Base-by-base conservation (phyloP, 2,329 filamentous ascomycete genomes). In the Fulvia fulva region DNA sequence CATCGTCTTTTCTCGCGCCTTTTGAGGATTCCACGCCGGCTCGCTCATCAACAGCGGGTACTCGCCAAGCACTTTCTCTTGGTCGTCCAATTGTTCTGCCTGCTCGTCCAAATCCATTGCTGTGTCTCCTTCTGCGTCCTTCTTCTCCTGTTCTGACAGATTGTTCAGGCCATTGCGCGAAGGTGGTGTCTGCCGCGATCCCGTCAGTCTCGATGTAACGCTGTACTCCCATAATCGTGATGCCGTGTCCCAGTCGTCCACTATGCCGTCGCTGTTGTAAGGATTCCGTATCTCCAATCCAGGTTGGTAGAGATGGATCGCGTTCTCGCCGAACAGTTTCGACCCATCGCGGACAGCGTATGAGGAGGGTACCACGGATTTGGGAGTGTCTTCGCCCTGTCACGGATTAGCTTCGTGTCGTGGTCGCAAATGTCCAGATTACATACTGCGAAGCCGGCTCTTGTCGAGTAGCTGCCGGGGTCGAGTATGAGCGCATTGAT, bases 401-500 rank as follows among this genome's bases (percentile, higher is more conserved):
- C 2, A 5, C 23, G 16, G n/a, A 26, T 50, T 26, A 50, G 26
- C n/a, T 21, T 28, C 23, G 7, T 12, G 16, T 30, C 3, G 47
- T 19, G 11, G 16, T 11, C 23, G 26, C 23, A 8, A 2, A 5
- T n/a, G 26, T 3, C 19, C 12, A 19, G 30, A 5, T 21, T 9
- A 12, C 47, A n/a, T 32, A 50, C 47, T 12, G 95, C 95, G 71
- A 97, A 99, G 58, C 94, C 94, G 60, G 92, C 94, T 76, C 95
- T 91, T 43, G 90, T 92, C 67, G 86, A 88, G 71, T 89, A 90
- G 78, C 91, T 97, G 62, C 95, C 94, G 2, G 94, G 90, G 73
- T 99, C 94, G 71, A 99, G 90, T 37, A 99, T 90, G 67, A 99
- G 89, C 53, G 95, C 95, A 34, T 92, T 95, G 65, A 99, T 92